Conservation (phyloP, 352 stramenopile species). For the Blastocystis sp. region DNA sequence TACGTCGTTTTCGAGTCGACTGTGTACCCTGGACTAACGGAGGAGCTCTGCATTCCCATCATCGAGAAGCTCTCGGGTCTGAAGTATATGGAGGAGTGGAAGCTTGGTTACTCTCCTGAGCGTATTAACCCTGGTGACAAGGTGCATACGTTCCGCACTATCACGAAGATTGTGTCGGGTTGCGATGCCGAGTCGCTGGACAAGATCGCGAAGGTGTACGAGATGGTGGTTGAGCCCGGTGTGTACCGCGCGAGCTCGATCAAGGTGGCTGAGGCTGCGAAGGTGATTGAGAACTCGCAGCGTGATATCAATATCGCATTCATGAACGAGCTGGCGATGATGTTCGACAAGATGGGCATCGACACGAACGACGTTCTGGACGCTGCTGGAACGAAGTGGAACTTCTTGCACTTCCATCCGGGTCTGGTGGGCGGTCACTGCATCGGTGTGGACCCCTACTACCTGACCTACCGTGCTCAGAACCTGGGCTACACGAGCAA, state of each 20-base stretch:
- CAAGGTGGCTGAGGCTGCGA: constrained; percentile 16
- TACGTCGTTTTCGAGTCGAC: constrained; percentile 45
- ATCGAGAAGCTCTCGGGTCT: constrained; percentile 26
- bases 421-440: constrained; percentile 38
- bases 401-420: constrained; percentile 5
- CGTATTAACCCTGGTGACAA: background rate
- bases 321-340: constrained; percentile 34
- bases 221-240: constrained; percentile 10
- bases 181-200: background rate
- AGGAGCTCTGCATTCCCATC: constrained; percentile 29
- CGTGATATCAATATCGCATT: constrained; percentile 53
- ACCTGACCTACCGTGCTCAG: constrained; percentile 33
- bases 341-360: constrained; percentile 39
- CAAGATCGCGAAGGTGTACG: constrained; percentile 12
- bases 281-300: constrained; percentile 43
- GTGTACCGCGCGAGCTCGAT: constrained; percentile 5
- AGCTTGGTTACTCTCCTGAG: constrained; percentile 25
- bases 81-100: constrained; percentile 36
- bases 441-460: constrained; percentile 44
- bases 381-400: background rate
- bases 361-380: constrained; percentile 26
- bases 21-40: constrained; percentile 22
- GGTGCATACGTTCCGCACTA: background rate
- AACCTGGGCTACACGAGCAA: constrained; percentile 9
- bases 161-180: constrained; percentile 21